Conservation (phyloP, 768 basidiomycete species). For the Trametes maxima region DNA sequence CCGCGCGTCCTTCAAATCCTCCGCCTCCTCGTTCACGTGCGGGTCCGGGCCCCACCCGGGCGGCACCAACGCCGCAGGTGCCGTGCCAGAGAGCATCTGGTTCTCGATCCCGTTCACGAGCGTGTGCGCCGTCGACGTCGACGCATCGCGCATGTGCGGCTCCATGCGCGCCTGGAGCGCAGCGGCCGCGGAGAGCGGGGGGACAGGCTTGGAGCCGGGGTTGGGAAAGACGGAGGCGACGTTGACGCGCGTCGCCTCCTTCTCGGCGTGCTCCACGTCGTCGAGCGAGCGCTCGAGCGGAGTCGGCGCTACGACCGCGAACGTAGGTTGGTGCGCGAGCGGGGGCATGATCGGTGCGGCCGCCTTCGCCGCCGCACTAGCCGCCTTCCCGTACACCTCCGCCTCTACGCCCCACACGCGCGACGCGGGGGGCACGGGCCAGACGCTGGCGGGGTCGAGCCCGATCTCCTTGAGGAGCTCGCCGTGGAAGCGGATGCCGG, state of each 20-base stretch:
- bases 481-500: conserved; percentile 43
- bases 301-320: conserved; percentile 25
- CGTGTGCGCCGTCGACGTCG: conserved; percentile 6
- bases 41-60: conserved; percentile 11
- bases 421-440: conserved; percentile 24
- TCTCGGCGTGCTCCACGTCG: conserved; percentile 1
- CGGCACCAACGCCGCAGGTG: neutral
- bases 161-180: neutral
- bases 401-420: conserved; percentile 15
- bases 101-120: conserved; percentile 7
- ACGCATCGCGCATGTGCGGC: conserved; percentile 10
- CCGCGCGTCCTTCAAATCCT: conserved; percentile 62
- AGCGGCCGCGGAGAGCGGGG: neutral
- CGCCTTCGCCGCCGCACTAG: neutral
- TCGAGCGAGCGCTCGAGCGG: conserved; percentile 14
- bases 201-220: neutral
- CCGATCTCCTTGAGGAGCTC: conserved; percentile 36
- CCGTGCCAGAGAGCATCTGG: neutral
- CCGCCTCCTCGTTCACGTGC: conserved; percentile 49
- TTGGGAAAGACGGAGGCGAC: neutral
- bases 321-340: neutral
- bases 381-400: conserved; percentile 3
- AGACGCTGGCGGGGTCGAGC: conserved; percentile 31
- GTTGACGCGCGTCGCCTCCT: neutral
- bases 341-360: neutral